These are phyloP conservation scores for Bathelium albidoporum DNA, from an alignment of 495 filamentous ascomycete species.

Conservation along the genomic window DNA sequence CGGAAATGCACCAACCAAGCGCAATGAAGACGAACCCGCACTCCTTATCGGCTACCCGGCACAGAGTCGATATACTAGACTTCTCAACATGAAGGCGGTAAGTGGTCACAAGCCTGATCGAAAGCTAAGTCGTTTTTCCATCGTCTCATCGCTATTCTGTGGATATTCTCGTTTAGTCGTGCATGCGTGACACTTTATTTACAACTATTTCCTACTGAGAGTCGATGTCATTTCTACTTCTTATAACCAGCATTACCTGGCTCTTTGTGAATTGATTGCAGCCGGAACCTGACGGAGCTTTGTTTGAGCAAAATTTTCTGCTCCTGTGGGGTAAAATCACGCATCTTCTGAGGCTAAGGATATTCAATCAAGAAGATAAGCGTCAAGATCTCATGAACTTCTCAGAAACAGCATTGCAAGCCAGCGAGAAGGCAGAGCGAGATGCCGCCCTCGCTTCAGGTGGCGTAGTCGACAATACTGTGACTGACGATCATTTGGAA, in stretches of 20 bases:
- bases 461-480: not conserved
- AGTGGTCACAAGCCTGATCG: not conserved
- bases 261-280: too few relatives aligned
- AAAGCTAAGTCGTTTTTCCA: not conserved
- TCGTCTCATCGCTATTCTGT: not conserved
- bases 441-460: not conserved
- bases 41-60: conserved; percentile 1
- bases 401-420: not conserved
- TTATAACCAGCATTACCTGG: too few relatives aligned
- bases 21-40: not conserved
- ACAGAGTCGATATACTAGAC: not conserved
- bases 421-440: not conserved
- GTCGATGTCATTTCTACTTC: too few relatives aligned
- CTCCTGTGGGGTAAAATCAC: not conserved
- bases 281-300: too few relatives aligned
- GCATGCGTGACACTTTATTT: not conserved
- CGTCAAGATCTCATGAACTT: not conserved
- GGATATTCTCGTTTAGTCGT: not conserved
- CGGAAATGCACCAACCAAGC: not conserved
- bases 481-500: not conserved
- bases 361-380: not conserved
- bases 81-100: not conserved
- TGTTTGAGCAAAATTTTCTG: not conserved
- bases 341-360: not conserved
- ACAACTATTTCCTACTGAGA: too few relatives aligned